phyloP scores from a whole-genome alignment of 441 rosid genomes.

The Adansonia grandidieri region DNA sequence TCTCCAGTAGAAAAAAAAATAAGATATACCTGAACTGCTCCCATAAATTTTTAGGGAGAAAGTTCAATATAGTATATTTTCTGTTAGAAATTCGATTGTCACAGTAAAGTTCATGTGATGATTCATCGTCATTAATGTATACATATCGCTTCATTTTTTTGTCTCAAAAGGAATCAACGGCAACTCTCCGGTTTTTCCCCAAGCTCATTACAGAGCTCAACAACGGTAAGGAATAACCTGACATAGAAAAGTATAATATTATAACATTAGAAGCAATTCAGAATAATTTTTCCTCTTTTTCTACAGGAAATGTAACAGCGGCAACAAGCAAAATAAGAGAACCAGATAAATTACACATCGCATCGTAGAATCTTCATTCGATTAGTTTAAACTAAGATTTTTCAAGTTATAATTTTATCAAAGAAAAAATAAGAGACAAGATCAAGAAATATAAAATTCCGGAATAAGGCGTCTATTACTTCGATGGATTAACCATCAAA shows the following conservation, averaged over 20 bases:
- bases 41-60: constrained; percentile 89
- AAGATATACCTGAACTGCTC: constrained; percentile 89
- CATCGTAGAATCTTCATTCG: constrained; percentile 10
- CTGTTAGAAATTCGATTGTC: constrained; percentile 91
- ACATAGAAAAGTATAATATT: constrained; percentile 6
- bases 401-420: neutral
- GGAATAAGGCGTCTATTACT: neutral
- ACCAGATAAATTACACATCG: constrained; percentile 1
- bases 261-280: constrained; percentile 13
- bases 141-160: constrained; percentile 83
- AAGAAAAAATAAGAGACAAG: neutral
- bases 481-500: neutral
- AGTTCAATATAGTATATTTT: constrained; percentile 85
- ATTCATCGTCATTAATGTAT: constrained; percentile 81
- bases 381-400: neutral
- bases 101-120: constrained; percentile 66
- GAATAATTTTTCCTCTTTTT: neutral
- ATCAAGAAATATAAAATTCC: constrained; percentile 11
- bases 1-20: neutral
- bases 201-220: constrained; percentile 37
- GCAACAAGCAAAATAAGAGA: neutral
- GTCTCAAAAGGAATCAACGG: constrained; percentile 27
- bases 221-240: constrained; percentile 30
- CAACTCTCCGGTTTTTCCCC: constrained; percentile 24
- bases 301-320: neutral